A percentile compares a stretch with the other conserved stretches of the same genome.
Evolutionary conservation across 257 asterid genomes (phyloP).

Genomic region (Solanum dulcamara): DNA sequence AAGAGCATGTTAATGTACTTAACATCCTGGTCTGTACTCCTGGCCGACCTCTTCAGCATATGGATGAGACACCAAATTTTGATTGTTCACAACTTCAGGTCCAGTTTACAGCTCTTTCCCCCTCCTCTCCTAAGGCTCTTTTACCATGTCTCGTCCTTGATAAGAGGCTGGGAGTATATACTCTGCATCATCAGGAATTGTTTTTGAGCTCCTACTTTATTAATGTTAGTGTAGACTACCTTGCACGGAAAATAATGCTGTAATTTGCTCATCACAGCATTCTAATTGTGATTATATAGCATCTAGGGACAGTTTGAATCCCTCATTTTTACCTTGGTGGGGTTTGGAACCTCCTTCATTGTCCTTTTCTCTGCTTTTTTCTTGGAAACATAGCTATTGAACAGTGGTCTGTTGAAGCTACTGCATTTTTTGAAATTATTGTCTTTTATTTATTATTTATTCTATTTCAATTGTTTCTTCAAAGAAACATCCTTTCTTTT

Average conservation of each 20-base stretch:
- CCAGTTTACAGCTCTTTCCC: background rate
- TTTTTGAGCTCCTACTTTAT: background rate
- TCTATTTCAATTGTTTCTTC: background rate
- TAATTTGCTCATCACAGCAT: background rate
- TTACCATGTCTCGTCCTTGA: background rate
- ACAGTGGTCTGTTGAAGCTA: background rate
- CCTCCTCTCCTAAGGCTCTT: background rate
- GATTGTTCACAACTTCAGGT: constrained; percentile 97
- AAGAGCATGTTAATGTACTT: constrained; percentile 66
- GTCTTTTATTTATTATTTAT: background rate
- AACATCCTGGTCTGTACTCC: constrained; percentile 95
- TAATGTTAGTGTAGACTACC: background rate
- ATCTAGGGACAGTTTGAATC: background rate
- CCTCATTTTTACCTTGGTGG: background rate
- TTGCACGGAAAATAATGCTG: background rate
- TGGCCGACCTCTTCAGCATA: constrained; percentile 97
- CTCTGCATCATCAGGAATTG: background rate
- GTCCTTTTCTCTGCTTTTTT: background rate
- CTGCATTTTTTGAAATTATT: background rate
- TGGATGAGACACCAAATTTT: constrained; percentile 95
- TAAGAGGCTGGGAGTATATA: background rate
- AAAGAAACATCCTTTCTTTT: background rate
- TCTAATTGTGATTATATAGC: background rate
- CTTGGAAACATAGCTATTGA: background rate
- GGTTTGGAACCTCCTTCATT: background rate